Evolutionary conservation across 2,329 filamentous ascomycete species (phyloP), one percentile per base, ranked within the genome.

Genomic region (Macroventuria anomochaeta): DNA sequence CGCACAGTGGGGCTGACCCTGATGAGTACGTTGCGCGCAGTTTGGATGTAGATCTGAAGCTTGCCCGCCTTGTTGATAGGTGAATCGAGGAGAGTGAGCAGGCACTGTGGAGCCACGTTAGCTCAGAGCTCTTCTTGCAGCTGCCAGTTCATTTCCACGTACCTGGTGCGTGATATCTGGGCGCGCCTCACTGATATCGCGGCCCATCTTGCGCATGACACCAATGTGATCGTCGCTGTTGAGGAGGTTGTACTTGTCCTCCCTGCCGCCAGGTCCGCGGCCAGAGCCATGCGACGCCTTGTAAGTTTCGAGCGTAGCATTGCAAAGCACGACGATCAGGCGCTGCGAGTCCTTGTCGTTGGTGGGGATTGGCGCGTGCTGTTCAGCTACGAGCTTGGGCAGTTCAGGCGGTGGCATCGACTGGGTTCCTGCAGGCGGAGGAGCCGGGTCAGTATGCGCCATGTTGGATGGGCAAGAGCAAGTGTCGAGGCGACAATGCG

Each of bases 171-270:
- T 96, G 70, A 99, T 99, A 77, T 99, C 95, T 37, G 95, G 95
- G 65, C 95, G 87, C 56, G 95, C 95, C 77, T 99, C 95, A 75
- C 93, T 97, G 63, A 99, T 97, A 75, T 99, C 95, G 67, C 95
- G 85, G 75, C 96, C 96, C 93, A 97, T 97, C 82, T 97, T 99
- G 71, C 95, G 89, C 92, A 99, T 96, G 62, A 97, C 90, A 59
- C 95, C 95, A 65, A 99, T 99, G 75, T 99, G 95, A 78, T 99
- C 95, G 73, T 99, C 95, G 77, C 93, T 97, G 82, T 99, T 99
- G 70, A 99, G 87, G 46, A 99, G 82, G 57, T 93, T 96, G 78
- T 96, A 99, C 77, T 97, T 97, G 75, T 97, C 93, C 69, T 97
- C 93, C 44, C 90, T 86, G 56, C 85, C 84, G 53, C 83, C 80